Base-by-base conservation (phyloP, 352 stramenopile genomes). In the Phytophthora nicotianae region DNA sequence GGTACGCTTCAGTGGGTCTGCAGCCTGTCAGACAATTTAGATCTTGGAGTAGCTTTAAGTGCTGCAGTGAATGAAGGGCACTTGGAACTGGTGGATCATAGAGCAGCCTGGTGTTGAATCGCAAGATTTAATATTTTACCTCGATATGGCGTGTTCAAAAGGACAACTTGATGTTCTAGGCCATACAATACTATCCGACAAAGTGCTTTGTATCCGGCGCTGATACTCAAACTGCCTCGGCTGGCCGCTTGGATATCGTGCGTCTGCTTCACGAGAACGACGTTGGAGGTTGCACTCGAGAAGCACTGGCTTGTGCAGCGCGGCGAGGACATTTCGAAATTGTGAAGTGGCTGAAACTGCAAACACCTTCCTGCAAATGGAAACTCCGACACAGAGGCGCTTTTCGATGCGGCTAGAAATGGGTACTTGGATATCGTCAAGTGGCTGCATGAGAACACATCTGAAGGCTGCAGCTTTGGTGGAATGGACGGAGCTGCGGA, bases 1-100 rank as follows among this genome's bases (percentile, higher is more conserved):
- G 27, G 41, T 1, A 68, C 58, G 45, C 4, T 63, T 3, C n/a
- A 63, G 23, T 68, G 60, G 60, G 38, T 68, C 7, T 68, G 60
- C 23, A 64, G 21, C n/a, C 13, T 68, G 14, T 58, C 53, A 1
- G 13, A 17, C 4, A n/a, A 8, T 11, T 13, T 58, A 4, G 27
- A 61, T 5, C 21, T 37, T 9, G 21, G 32, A 9, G 35, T 35
- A 17, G 49, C 33, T 0, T 37, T 65, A 2, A 33, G 20, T 35
- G 29, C 29, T 27, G 55, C 54, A 0, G 40, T 65, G 20, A 27
- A 41, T 23, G 51, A 50, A 13, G 53, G 62, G 16, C 38, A 65
- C 16, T 37, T 61, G 26, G 41, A 65, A 0, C 32, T 70, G 52
- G 24, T 68, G 60, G 60, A 51, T 64, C 13, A 43, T 55, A 19